Conservation (phyloP, 2,329 filamentous ascomycete genomes). For the Metarhizium robertsii region DNA sequence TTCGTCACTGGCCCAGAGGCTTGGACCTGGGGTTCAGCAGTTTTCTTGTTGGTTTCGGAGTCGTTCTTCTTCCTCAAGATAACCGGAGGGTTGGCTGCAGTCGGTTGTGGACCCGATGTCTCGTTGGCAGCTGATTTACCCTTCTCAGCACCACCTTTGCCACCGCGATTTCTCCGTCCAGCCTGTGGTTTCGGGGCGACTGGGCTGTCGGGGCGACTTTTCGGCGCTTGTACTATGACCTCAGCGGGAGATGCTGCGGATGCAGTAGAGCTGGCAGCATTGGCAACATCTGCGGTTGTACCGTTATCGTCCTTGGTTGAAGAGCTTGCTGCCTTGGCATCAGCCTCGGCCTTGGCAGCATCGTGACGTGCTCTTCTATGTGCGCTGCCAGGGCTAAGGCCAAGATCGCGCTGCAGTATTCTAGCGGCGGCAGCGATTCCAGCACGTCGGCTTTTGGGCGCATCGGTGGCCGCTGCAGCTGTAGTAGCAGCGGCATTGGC, state of each 20-base stretch:
- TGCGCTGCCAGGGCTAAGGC: slow-evolving; percentile 53
- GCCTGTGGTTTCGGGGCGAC: slow-evolving; percentile 18
- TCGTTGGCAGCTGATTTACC: slow-evolving; percentile 22
- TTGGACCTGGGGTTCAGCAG: slow-evolving; percentile 9
- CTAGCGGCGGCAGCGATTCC: slow-evolving; percentile 56
- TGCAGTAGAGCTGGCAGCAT: slow-evolving; percentile 13
- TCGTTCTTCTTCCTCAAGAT: slow-evolving; percentile 34
- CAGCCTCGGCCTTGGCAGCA: slow-evolving; percentile 45
- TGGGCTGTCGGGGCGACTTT: slow-evolving; percentile 12
- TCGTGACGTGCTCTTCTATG: slow-evolving; percentile 52
- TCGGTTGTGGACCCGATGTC: slow-evolving; percentile 16
- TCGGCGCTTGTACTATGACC: slow-evolving; percentile 10
- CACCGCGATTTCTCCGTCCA: slow-evolving; percentile 23
- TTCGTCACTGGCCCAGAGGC: slow-evolving; percentile 1
- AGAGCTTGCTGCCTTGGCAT: slow-evolving; percentile 26
- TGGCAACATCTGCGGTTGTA: not conserved
- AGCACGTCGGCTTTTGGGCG: slow-evolving; percentile 44
- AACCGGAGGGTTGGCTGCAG: slow-evolving; percentile 23
- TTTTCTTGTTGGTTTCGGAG: slow-evolving; percentile 11
- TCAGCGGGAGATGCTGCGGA: slow-evolving; percentile 12
- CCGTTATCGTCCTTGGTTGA: slow-evolving; percentile 20
- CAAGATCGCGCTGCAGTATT: slow-evolving; percentile 57
- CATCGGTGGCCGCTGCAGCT: not conserved
- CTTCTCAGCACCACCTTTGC: slow-evolving; percentile 29
- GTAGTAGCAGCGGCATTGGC: slow-evolving; percentile 18